A percentile compares a stretch with the other conserved stretches of the same genome.
These are phyloP conservation scores for Aegilops umbellulata DNA, from an alignment of 176 grass and related monocot species.

Conservation along the genomic window DNA sequence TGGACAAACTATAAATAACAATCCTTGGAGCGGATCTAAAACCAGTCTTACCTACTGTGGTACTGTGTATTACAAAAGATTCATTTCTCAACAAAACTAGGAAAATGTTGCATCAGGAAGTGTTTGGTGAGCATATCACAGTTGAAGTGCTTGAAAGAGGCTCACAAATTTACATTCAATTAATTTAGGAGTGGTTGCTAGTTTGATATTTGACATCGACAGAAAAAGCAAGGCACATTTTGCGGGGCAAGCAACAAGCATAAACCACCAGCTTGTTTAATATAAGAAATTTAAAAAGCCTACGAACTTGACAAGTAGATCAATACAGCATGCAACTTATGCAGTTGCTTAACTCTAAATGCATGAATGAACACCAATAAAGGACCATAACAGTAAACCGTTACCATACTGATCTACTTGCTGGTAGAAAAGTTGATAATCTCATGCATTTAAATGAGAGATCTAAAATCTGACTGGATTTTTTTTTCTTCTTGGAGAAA, in stretches of 20 bases:
- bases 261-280: neutral
- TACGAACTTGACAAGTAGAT: neutral
- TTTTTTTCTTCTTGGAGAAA: neutral
- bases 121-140: neutral
- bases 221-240: neutral
- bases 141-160: neutral
- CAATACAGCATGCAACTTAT: neutral
- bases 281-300: neutral
- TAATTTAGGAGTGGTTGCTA: neutral
- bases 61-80: conserved; percentile 13
- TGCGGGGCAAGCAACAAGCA: neutral
- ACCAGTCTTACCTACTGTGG: neutral
- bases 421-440: neutral
- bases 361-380: too few species aligned
- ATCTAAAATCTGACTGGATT: neutral
- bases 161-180: neutral
- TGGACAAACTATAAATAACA: neutral
- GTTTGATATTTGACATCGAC: neutral
- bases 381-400: neutral
- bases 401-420: conserved; percentile 2
- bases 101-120: neutral
- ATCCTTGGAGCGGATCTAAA: neutral
- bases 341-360: neutral
- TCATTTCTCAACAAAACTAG: conserved; percentile 17
- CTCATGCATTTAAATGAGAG: neutral